A percentile compares a stretch with the other conserved stretches of the same genome.
These are phyloP conservation scores for Pestalotiopsis sp. DNA, from an alignment of 2,329 filamentous ascomycete species.

Conservation along the genomic window DNA sequence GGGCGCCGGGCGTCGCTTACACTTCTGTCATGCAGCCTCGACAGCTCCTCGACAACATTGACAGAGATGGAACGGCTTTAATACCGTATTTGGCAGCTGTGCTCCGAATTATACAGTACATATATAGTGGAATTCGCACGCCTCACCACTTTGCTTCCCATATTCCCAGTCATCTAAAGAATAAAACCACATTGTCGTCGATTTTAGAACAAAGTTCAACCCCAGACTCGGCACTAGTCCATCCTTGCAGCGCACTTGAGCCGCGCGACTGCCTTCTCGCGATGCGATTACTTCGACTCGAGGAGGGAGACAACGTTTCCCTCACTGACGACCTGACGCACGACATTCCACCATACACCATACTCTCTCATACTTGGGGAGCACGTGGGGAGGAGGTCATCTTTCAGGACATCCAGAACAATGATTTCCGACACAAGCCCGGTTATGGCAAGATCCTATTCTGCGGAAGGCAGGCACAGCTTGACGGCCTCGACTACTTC, in stretches of 20 bases:
- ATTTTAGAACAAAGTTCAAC: neutral
- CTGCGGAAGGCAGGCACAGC: conserved; percentile 15
- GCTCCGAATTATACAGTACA: neutral
- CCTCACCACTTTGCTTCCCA: neutral
- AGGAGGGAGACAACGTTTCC: neutral
- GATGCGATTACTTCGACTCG: conserved; percentile 1
- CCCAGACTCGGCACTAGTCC: neutral
- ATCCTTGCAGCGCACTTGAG: neutral
- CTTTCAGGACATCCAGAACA: conserved; percentile 13
- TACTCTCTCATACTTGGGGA: conserved; percentile 21
- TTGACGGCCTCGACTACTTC: conserved; percentile 10
- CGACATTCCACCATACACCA: conserved; percentile 15
- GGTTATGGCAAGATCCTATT: conserved; percentile 17
- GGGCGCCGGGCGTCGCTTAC: too few species aligned
- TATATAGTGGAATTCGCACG: neutral
- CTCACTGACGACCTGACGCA: neutral
- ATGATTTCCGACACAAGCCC: conserved; percentile 6
- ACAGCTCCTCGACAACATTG: neutral
- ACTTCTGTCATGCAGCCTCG: too few species aligned
- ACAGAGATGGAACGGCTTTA: neutral
- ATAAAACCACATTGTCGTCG: neutral
- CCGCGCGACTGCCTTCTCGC: neutral
- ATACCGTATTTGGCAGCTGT: neutral
- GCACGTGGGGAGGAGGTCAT: conserved; percentile 11
- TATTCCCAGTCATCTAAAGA: neutral